Base-by-base conservation (phyloP, 257 asterid species). In the Forsythia suspensa region DNA sequence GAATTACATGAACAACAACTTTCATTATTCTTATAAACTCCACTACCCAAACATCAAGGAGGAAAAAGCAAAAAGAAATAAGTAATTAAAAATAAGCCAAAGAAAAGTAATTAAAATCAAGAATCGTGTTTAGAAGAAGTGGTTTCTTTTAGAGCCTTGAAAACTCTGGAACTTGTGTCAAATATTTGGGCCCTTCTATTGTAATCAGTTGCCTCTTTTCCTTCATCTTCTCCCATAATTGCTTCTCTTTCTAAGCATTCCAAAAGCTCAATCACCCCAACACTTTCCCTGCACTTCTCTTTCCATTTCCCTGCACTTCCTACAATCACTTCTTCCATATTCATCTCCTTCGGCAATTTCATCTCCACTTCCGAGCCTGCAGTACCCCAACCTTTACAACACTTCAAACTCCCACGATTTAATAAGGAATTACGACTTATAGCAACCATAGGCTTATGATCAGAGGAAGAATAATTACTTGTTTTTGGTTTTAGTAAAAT, bases 221-320 rank as follows among this genome's bases (percentile, higher is more conserved):
- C 98, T 4, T 87, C 80, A 79, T 94, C 96, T 5, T 90, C 97
- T 36, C 98, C 97, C 97, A 92, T 91, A 10, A 95, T 91, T 34
- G 97, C 98, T 82, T 95, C 98, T 80, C 76, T 90, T 77, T 95
- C 97, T 83, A 95, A 80, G 80, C 96, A 89, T 88, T 93, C 98
- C 81, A 93, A 72, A 84, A 87, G 8, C 85, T 89, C 98, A 6
- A 80, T 93, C 2, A 90, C 57, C 44, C 90, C 95, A 9, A 74
- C 86, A 51, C 74, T 63, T 39, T 63, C 94, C 29, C 73, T 46
- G 83, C 94, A 89, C 7, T 88, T 85, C 68, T 71, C 84, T 16
- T 74, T 76, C 82, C 72, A 18, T 46, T 29, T 24, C 70, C 69
- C 79, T 77, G 75, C 81, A 37, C 85, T 79, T 51, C 82, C 84